Evolutionary conservation across 2,329 filamentous ascomycete species (phyloP), one percentile per base, ranked within the genome.

Genomic region (Lecanicillium sp.): DNA sequence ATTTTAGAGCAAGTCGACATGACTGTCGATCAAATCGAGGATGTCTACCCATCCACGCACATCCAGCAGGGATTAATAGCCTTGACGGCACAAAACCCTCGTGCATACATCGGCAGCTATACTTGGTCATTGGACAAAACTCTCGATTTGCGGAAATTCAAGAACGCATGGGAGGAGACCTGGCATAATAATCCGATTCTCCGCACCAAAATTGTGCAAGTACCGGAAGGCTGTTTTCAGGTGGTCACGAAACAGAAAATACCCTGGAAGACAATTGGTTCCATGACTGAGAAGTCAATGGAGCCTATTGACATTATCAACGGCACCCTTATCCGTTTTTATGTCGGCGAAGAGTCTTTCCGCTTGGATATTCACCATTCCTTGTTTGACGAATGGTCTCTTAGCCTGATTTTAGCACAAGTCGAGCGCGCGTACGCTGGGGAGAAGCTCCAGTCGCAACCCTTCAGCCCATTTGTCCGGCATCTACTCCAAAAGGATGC

Each of bases 31-130:
- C 15, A 44, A 3, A 44, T 44, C 14, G 40, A 44, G 40, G 40
- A 44, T 33, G 40, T 44, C 5, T 44, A 44, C 17, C 40, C 40
- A 5, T 35, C 23, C 40, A 44, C 40, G 40, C 40, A 44, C 19
- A 44, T 44, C 23, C 40, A 44, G 19, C 26, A 44, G 21, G 40
- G 40, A 17, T 19, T 44, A n/a, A 44, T 44, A 44, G 40, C 40
- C 40, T 35, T 44, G 40, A 44, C 40, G 19, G 40, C 40, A 17
- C 40, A 33, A 33, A 29, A 44, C 27, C 20, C 40, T 10, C 26
- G 30, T 11, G 40, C 40, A 17, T 44, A 44, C n/a, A 33, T 33
- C 27, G 40, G 40, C 24, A 44, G 40, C 40, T 44, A 44, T 20
- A 44, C 40, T 4, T 44, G 40, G 40, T 26, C 15, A 5, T 44